phyloP scores from a whole-genome alignment of 2,329 filamentous ascomycete species.

The Colletotrichum eremochloae region DNA sequence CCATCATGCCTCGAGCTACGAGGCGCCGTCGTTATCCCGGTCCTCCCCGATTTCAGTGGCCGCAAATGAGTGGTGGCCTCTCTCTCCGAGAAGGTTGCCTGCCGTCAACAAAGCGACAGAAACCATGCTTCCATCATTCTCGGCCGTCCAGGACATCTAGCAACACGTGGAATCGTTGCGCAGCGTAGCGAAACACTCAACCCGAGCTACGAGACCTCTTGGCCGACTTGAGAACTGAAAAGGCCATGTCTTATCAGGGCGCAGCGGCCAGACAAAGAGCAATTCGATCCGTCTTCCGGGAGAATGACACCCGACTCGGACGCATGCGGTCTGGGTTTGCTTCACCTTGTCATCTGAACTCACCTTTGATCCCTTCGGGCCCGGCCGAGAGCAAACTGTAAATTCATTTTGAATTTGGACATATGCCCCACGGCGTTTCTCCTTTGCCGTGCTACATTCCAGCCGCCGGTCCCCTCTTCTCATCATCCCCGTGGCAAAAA shows the following conservation, averaged over 20 bases:
- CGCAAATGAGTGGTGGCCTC: conserved; percentile 17
- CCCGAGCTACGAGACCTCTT: not conserved
- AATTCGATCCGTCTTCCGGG: not conserved
- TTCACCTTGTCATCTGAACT: not conserved
- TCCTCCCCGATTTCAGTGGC: not conserved
- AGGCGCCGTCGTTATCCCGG: not conserved
- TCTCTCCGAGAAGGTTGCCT: conserved; percentile 1
- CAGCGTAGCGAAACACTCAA: not conserved
- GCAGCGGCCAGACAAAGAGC: not conserved
- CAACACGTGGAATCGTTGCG: not conserved
- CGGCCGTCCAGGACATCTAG: not conserved
- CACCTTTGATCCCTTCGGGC: conserved; percentile 16
- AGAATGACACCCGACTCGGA: not conserved
- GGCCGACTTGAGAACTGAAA: not conserved
- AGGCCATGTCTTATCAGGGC: not conserved
- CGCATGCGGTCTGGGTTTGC: conserved; percentile 21
- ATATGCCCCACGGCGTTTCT: not conserved
- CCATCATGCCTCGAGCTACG: conserved; percentile 13
- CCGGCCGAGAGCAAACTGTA: conserved; percentile 17
- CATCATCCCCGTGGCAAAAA: conserved; percentile 28
- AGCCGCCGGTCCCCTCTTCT: not conserved
- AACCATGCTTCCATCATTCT: not conserved
- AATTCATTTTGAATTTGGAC: not conserved
- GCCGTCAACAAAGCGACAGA: not conserved
- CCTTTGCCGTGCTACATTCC: conserved; percentile 10